Evolutionary conservation across 495 filamentous ascomycete genomes (phyloP).

Genomic region (Niebla homalea): DNA sequence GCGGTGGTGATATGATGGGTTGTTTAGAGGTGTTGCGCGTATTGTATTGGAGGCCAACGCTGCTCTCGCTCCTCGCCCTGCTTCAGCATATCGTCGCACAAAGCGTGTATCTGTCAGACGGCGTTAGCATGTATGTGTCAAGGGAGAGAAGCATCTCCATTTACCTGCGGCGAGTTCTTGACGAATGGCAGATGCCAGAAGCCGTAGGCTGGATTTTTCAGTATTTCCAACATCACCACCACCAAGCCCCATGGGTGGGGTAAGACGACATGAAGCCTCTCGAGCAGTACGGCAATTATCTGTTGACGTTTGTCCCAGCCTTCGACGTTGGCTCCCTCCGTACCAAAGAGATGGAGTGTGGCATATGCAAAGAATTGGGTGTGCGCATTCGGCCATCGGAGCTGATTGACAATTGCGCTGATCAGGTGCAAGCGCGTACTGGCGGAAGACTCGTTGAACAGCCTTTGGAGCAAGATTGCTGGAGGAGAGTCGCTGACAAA

Average conservation of each 20-base stretch:
- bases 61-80: slow-evolving; percentile 4
- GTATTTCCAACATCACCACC: slow-evolving; percentile 75
- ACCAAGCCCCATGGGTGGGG: slow-evolving; percentile 96
- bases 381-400: slow-evolving; percentile 76
- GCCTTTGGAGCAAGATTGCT: slow-evolving; percentile 55
- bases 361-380: slow-evolving; percentile 90
- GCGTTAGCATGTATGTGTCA: not conserved
- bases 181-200: slow-evolving; percentile 92
- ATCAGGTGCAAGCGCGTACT: slow-evolving; percentile 78
- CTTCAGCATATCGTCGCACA: slow-evolving; percentile 2
- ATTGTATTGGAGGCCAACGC: not conserved
- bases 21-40: not conserved
- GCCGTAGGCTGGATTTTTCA: slow-evolving; percentile 75
- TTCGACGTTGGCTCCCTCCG: slow-evolving; percentile 61
- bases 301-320: slow-evolving; percentile 76
- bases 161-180: slow-evolving; percentile 74
- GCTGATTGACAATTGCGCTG: slow-evolving; percentile 75
- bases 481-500: slow-evolving; percentile 62
- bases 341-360: slow-evolving; percentile 74
- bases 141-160: slow-evolving; percentile 7
- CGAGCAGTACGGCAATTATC: slow-evolving; percentile 73
- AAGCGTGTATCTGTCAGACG: not conserved
- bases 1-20: not conserved
- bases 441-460: slow-evolving; percentile 58
- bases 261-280: slow-evolving; percentile 76